Evolutionary conservation across 768 basidiomycete species (phyloP), one percentile per base, ranked within the genome.

Genomic region (Phylloporus arenicola): DNA sequence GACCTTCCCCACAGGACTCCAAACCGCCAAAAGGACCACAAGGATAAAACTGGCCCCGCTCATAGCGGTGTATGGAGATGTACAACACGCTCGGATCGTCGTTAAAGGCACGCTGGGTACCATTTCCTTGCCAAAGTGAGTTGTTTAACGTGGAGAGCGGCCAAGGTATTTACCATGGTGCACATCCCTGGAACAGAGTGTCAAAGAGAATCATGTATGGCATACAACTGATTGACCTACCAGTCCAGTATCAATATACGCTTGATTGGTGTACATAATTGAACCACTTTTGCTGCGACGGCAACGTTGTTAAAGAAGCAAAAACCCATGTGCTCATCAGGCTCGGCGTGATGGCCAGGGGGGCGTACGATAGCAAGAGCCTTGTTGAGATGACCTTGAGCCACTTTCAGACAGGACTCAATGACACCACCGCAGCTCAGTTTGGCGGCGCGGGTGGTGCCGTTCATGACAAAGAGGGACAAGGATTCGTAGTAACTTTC

Each of bases 251-350:
- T 97, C 55, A 99, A 63, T 13, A 97, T 84, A 63, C 79, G 88
- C 67, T 85, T 88, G 52, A 91, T 70, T 6, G 76, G 63, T 2
- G 88, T 86, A 48, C 75, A 58, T 54, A 86, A 72, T 64, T 90
- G 85, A 17, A 88, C 82, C 22, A 92, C 88, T 60, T 82, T 81
- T 17, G 91, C 80, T 1, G 94, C 94, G 14, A 99, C 88, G 1
- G 96, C 87, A 30, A 95, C 93, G 63, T 99, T 99, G 68, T 99
- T 99, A 73, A 93, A 96, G 74, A 99, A 96, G 69, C 96, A 98
- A 68, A 99, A 99, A 1, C 96, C 96, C 94, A 98, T 97, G 56
- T 92, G 89, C 64, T 94, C 88, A 56, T 96, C 91, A 5, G 96
- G 96, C 64, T 99, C 96, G 6, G 96, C 94, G 62, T 99, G 96